phyloP scores from a whole-genome alignment of 441 rosid species.

The Croton laevigatus region DNA sequence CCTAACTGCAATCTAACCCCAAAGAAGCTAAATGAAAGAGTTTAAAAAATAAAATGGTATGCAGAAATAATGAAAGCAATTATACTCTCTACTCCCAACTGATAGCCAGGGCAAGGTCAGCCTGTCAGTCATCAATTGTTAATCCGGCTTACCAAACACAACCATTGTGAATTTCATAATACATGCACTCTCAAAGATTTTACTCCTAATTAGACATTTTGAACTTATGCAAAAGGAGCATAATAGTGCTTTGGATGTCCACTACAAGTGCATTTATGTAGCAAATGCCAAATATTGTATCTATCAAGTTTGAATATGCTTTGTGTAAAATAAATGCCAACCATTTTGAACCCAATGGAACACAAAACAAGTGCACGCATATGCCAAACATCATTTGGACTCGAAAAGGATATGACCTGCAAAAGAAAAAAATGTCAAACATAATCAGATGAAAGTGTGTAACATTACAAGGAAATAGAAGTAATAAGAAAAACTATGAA shows the following conservation, averaged over 20 bases:
- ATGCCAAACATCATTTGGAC: not conserved
- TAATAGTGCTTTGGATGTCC: not conserved
- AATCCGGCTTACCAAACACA: not conserved
- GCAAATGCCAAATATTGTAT: not conserved
- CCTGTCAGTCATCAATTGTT: not conserved
- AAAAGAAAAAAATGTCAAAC: not conserved
- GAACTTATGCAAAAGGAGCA: not conserved
- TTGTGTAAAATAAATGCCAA: not conserved
- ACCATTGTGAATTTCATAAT: too few species aligned
- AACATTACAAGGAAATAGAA: not conserved
- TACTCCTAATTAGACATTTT: not conserved
- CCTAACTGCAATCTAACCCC: not conserved
- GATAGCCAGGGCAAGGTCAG: not conserved
- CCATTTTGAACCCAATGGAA: not conserved
- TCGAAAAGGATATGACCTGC: slow-evolving; percentile 64
- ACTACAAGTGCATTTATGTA: too few species aligned
- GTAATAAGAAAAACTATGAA: not conserved
- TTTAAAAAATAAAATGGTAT: not conserved
- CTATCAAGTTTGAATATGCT: not conserved
- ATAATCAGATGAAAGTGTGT: not conserved
- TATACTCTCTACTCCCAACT: not conserved
- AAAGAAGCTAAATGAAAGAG: not conserved
- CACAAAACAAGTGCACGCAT: slow-evolving; percentile 4
- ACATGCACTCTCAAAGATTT: not conserved
- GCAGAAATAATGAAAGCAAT: not conserved